phyloP scores from a whole-genome alignment of 2,329 filamentous ascomycete species.

The Aspergillaceae sp. region DNA sequence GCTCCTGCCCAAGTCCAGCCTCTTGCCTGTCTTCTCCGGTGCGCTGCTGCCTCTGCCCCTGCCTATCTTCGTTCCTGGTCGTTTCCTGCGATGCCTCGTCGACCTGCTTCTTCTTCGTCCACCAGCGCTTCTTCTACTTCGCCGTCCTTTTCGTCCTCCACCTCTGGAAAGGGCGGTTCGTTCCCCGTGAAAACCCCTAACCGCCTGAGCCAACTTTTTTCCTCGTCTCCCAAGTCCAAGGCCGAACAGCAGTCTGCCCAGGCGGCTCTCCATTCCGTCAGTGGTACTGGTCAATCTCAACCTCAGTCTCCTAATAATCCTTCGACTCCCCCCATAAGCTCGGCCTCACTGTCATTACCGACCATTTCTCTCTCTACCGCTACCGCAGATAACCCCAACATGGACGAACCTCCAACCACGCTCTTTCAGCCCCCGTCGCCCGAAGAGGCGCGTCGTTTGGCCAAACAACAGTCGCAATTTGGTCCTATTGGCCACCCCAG shows the following conservation, averaged over 20 bases:
- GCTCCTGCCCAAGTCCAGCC: not conserved
- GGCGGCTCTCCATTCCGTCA: constrained; percentile 58
- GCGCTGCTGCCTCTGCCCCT: not conserved
- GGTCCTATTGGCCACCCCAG: constrained; percentile 70
- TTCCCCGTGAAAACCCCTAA: constrained; percentile 47
- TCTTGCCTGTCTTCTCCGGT: not conserved
- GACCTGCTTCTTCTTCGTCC: constrained; percentile 49
- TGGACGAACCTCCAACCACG: constrained; percentile 65
- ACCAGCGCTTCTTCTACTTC: constrained; percentile 44
- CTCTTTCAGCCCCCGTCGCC: constrained; percentile 81
- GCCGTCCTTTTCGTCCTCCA: constrained; percentile 43
- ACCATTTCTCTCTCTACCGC: constrained; percentile 88
- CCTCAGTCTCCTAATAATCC: constrained; percentile 24
- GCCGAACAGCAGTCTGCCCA: constrained; percentile 45
- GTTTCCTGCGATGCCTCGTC: constrained; percentile 52
- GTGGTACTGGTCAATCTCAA: constrained; percentile 37
- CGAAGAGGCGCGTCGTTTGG: constrained; percentile 68
- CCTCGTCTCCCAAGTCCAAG: constrained; percentile 67
- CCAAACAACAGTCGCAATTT: constrained; percentile 80
- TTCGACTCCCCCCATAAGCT: constrained; percentile 55
- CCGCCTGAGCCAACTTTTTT: constrained; percentile 75
- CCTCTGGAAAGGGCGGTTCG: constrained; percentile 46
- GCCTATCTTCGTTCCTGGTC: constrained; percentile 9
- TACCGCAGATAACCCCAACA: constrained; percentile 63
- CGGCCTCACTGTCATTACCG: constrained; percentile 68